These are phyloP conservation scores for Raffaelea albimanens DNA, from an alignment of 2,329 filamentous ascomycete genomes.

Conservation along the genomic window DNA sequence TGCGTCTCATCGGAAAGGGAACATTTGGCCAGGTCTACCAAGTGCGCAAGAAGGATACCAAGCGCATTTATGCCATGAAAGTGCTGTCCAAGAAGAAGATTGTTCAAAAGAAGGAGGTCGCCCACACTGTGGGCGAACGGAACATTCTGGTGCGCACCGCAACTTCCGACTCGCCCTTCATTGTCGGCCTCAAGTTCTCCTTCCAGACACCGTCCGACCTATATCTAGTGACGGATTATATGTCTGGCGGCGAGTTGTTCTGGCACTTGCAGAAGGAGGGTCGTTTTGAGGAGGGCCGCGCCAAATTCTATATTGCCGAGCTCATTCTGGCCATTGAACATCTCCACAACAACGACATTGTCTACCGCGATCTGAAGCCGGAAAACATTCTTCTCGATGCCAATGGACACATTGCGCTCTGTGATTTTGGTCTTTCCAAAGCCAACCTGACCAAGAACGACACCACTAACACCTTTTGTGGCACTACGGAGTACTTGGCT, in stretches of 20 bases:
- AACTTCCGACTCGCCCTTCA: conserved; percentile 92
- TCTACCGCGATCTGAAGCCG: conserved; percentile 94
- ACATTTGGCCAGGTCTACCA: conserved; percentile 99
- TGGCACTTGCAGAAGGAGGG: conserved; percentile 98
- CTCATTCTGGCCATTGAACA: conserved; percentile 92
- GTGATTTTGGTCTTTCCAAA: conserved; percentile 95
- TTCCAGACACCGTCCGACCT: conserved; percentile 96
- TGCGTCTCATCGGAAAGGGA: conserved; percentile 94
- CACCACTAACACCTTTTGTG: conserved; percentile 97
- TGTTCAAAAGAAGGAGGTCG: conserved; percentile 98
- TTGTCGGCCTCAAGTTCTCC: conserved; percentile 95
- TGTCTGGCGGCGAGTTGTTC: conserved; percentile 97
- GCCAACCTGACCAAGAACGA: conserved; percentile 95
- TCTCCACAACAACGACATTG: conserved; percentile 92
- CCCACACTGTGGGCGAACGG: conserved; percentile 90
- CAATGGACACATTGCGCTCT: conserved; percentile 94
- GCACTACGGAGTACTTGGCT: conserved; percentile 93
- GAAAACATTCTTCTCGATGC: conserved; percentile 96
- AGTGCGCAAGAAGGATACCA: conserved; percentile 92
- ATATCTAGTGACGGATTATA: conserved; percentile 98
- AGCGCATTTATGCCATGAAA: conserved; percentile 98
- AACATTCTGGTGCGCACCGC: conserved; percentile 96
- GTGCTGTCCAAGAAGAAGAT: conserved; percentile 99
- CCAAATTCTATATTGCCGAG: conserved; percentile 98
- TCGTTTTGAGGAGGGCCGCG: conserved; percentile 85